Base-by-base conservation (phyloP, 345 rosid genomes). In the Rhodomyrtus tomentosa region DNA sequence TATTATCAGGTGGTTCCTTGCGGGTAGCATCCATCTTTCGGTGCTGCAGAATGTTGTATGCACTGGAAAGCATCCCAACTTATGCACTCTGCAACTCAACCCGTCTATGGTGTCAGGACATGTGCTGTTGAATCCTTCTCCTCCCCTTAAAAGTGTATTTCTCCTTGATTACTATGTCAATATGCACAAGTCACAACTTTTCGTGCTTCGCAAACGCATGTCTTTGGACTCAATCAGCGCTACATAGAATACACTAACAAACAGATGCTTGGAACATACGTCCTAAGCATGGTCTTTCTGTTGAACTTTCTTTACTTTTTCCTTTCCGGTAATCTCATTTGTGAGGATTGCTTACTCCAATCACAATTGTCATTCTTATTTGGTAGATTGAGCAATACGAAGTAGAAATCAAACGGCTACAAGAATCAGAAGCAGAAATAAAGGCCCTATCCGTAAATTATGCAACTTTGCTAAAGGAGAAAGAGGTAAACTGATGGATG, bases 401-500 rank as follows among this genome's bases (percentile, higher is more conserved):
- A 88, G 91, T 92, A 20, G 96, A 95, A 87, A 92, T 97, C 45
- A 91, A 87, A 87, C 93, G 93, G 91, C 96, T 97, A 86, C 94
- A 89, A 86, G 96, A 92, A 85, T 95, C 98, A 7, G 98, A 95
- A 91, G 89, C 94, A 51, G 93, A 95, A 88, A 94, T 95, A 83
- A 97, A 97, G 92, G 95, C 98, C 76, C 90, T 97, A 45, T 94
- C 98, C 49, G 91, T 95, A 49, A 97, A 97, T 88, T 95, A 97
- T 91, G 98, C 98, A 9, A 96, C 99, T 85, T 86, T 97, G 14
- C 87, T 95, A 72, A 95, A 95, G 88, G 98, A 95, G 81, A 95
- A 94, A 86, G 99, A 97, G 98, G 99, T 97, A 90, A 68, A 20
- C 40, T 36, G 79, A 36, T 68, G 24, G 45, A 68, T 36, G 79